phyloP scores from a whole-genome alignment of 2,329 filamentous ascomycete genomes.

The Cadophora sp. region DNA sequence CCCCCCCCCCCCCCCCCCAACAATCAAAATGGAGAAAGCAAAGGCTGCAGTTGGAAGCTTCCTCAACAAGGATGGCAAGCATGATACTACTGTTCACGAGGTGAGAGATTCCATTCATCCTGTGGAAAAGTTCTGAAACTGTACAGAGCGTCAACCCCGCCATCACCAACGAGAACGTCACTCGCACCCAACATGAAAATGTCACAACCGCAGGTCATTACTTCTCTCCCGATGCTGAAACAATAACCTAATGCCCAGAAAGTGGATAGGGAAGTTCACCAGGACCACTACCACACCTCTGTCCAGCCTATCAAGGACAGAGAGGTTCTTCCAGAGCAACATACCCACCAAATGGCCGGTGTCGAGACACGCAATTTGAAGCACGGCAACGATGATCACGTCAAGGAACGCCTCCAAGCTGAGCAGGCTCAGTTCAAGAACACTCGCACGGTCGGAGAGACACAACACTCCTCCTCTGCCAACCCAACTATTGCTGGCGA shows the following conservation, averaged over 20 bases:
- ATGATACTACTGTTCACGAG: slow-evolving; percentile 75
- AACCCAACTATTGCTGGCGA: slow-evolving; percentile 62
- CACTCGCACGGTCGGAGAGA: slow-evolving; percentile 53
- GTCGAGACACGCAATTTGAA: slow-evolving; percentile 67
- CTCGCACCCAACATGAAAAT: slow-evolving; percentile 64
- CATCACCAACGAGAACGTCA: slow-evolving; percentile 65
- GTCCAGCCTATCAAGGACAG: slow-evolving; percentile 67
- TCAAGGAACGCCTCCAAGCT: slow-evolving; percentile 54
- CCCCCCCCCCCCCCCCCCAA: background rate
- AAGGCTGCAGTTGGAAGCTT: slow-evolving; percentile 68
- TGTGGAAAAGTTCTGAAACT: slow-evolving; percentile 14
- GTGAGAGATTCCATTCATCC: slow-evolving; percentile 27
- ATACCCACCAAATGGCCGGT: slow-evolving; percentile 62
- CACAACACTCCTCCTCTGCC: slow-evolving; percentile 55
- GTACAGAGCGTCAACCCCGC: slow-evolving; percentile 59
- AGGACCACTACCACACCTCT: slow-evolving; percentile 75
- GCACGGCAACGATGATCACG: slow-evolving; percentile 61
- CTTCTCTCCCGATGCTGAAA: slow-evolving; percentile 49
- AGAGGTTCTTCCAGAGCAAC: slow-evolving; percentile 65
- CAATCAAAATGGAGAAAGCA: slow-evolving; percentile 64
- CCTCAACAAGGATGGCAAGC: slow-evolving; percentile 65
- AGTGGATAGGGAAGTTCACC: slow-evolving; percentile 72
- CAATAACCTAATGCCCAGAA: too few species aligned
- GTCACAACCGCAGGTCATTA: slow-evolving; percentile 58
- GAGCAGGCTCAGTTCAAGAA: slow-evolving; percentile 63